Conservation (phyloP, 345 rosid genomes). For the Alliaria petiolata region DNA sequence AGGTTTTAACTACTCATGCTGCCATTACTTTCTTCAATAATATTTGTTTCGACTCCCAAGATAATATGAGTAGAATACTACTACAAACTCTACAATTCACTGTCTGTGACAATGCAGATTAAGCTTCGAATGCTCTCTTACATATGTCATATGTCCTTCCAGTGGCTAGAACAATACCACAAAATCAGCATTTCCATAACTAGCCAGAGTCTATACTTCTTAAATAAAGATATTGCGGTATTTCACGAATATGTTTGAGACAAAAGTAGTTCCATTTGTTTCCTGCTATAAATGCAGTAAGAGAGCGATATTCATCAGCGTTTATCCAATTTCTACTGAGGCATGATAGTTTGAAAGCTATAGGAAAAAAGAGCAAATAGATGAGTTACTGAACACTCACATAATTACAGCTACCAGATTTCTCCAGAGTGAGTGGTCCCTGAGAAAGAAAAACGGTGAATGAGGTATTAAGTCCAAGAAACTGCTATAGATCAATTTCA, state of each 20-base stretch:
- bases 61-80: not conserved
- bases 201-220: conserved; percentile 2
- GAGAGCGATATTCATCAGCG: not conserved
- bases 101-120: not conserved
- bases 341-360: not conserved
- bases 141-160: not conserved
- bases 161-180: not conserved
- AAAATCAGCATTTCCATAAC: not conserved
- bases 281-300: not conserved
- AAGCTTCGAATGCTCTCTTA: not conserved
- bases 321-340: not conserved
- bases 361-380: not conserved
- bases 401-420: conserved; percentile 60
- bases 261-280: not conserved
- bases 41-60: no score
- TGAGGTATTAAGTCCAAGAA: conserved; percentile 5
- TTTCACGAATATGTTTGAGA: not conserved
- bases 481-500: conserved; percentile 8
- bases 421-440: conserved; percentile 68
- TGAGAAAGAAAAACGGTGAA: conserved; percentile 33
- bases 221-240: not conserved
- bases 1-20: not conserved
- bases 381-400: conserved; percentile 49
- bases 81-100: conserved; percentile 7
- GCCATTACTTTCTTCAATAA: no score